Percentiles rank a stretch among this genome's conserved stretches.
Conservation (phyloP, 2,329 filamentous ascomycete species). For the Fusarium sp. region DNA sequence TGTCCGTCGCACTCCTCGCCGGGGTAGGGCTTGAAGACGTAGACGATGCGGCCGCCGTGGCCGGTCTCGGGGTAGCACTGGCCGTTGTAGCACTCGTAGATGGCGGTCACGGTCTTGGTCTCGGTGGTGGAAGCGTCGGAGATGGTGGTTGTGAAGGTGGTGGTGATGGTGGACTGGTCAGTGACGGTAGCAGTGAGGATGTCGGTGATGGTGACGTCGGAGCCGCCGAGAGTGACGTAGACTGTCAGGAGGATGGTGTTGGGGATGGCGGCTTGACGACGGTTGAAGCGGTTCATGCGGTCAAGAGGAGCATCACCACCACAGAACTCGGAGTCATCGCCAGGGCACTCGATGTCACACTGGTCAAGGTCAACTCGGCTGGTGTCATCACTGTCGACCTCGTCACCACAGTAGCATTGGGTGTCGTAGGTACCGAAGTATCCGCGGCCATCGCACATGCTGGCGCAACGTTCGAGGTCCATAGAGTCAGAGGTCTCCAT, state of each 20-base stretch:
- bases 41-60: constrained; percentile 13
- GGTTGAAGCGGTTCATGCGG: constrained; percentile 29
- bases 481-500: constrained; percentile 22
- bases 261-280: constrained; percentile 33
- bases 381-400: constrained; percentile 18
- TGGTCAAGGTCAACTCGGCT: constrained; percentile 4
- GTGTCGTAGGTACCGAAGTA: constrained; percentile 45
- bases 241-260: constrained; percentile 41
- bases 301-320: constrained; percentile 32
- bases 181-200: constrained; percentile 31
- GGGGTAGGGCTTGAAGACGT: constrained; percentile 36
- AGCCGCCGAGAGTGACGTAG: constrained; percentile 24
- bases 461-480: constrained; percentile 44
- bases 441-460: constrained; percentile 34
- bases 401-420: constrained; percentile 40
- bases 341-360: constrained; percentile 40
- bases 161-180: constrained; percentile 33
- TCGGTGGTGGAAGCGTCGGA: constrained; percentile 17
- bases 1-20: constrained; percentile 35
- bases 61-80: constrained; percentile 26
- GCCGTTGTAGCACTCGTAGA: constrained; percentile 35
- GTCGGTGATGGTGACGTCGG: constrained; percentile 5
- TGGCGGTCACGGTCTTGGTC: constrained; percentile 34
- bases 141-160: constrained; percentile 34
- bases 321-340: constrained; percentile 35